phyloP scores from a whole-genome alignment of 2,329 filamentous ascomycete genomes.

The Xylariaceae sp. region DNA sequence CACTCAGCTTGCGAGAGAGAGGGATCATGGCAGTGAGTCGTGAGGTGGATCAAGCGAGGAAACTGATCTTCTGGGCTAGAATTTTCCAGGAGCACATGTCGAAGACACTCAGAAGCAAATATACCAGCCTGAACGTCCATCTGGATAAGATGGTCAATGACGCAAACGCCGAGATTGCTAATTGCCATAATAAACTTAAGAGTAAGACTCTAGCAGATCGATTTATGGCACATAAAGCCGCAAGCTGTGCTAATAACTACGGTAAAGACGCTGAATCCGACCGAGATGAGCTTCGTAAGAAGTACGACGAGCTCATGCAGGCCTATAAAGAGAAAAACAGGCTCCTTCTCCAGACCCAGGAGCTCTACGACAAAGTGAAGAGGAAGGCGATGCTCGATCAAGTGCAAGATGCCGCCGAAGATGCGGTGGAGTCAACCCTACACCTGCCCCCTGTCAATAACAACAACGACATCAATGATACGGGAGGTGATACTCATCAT shows the following conservation, averaged over 20 bases:
- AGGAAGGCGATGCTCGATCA: constrained; percentile 49
- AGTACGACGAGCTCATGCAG: constrained; percentile 65
- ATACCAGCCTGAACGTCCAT: constrained; percentile 55
- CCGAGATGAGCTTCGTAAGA: constrained; percentile 58
- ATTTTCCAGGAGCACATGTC: constrained; percentile 72
- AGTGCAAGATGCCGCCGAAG: constrained; percentile 49
- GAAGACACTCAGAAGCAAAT: constrained; percentile 68
- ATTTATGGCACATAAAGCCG: not conserved
- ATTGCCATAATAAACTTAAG: constrained; percentile 58
- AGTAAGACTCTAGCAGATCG: constrained; percentile 38
- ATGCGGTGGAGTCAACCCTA: constrained; percentile 41
- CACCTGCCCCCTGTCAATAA: constrained; percentile 24
- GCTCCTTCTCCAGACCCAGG: constrained; percentile 63
- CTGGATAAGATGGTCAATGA: constrained; percentile 70
- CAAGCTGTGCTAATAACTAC: constrained; percentile 1
- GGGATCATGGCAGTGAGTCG: too few species aligned
- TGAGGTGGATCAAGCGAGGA: too few species aligned
- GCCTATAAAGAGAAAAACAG: constrained; percentile 65
- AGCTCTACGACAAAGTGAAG: constrained; percentile 57
- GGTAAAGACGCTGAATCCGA: constrained; percentile 52
- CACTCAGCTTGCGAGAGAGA: too few species aligned
- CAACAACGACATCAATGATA: too few species aligned
- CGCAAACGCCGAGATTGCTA: constrained; percentile 66
- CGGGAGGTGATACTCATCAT: constrained; percentile 8
- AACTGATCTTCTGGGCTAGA: constrained; percentile 34